Base-by-base conservation (phyloP, 495 filamentous ascomycete genomes). In the Hypomontagnella monticulosa region DNA sequence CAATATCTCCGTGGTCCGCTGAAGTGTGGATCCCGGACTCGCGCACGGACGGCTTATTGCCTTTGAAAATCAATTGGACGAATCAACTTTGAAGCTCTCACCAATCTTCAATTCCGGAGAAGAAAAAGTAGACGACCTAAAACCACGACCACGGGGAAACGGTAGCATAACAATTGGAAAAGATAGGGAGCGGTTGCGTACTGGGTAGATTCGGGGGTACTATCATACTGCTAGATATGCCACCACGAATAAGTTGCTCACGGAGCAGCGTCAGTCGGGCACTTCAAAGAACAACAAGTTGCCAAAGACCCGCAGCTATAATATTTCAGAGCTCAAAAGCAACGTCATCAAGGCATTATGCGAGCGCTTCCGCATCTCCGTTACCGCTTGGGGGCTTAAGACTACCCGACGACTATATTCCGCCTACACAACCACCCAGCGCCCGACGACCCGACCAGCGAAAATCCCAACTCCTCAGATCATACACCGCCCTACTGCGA, bases 391-490 rank as follows among this genome's bases (percentile, higher is more conserved):
- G 76, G 80, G 37, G 73, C 78, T 15, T 77, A 81, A 73, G 75
- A 80, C 59, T 87, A 79, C 76, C 85, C 72, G 71, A 75, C 72
- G 71, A 84, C 83, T 67, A 77, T 75, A 67, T 84, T 75, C 88
- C 91, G 23, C 82, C 85, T 4, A 91, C 87, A 0, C 93, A 96
- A 77, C 93, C 93, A 1, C 93, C 93, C 8, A 97, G 92, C 32
- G 88, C 95, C 76, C 89, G 92, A 67, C 89, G 88, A 30, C 86
- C 94, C 37, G 89, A 96, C 66, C 85, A 88, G 72, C 91, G 95
- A 63, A 96, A 97, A 80, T 89, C 94, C n/a, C 94, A 98, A 76
- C 88, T 99, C 42, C 89, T 96, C 66, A 88, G 95, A 47, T 86
- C 90, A 76, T 99, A 99, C 80, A 94, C 93, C 58, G 96, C 96